Evolutionary conservation across 441 rosid species (phyloP).

Genomic region (Rhodomyrtus psidioides): DNA sequence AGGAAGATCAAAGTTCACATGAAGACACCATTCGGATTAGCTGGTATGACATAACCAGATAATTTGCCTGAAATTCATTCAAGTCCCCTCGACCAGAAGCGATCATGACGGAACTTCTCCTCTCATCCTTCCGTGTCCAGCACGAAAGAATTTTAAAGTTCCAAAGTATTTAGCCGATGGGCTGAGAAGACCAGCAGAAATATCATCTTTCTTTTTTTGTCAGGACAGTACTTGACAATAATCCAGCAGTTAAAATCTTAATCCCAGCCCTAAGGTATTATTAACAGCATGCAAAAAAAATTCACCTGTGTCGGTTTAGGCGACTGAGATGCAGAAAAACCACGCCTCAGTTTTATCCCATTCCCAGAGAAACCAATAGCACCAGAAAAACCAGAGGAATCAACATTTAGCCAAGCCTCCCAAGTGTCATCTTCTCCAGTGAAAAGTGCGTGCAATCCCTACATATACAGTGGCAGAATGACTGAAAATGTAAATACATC

Average conservation of each 20-base stretch:
- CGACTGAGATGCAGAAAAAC: slow-evolving; percentile 63
- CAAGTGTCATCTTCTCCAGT: slow-evolving; percentile 95
- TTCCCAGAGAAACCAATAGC: slow-evolving; percentile 55
- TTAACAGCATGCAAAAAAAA: neutral
- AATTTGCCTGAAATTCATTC: neutral
- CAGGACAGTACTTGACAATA: neutral
- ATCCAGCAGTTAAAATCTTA: neutral
- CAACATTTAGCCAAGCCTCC: slow-evolving; percentile 95
- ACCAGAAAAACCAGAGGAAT: slow-evolving; percentile 71
- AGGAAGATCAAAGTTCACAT: neutral
- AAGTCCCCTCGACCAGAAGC: neutral
- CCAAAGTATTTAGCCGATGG: neutral
- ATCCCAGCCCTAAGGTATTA: neutral
- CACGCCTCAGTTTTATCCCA: slow-evolving; percentile 89
- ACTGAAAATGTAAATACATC: neutral
- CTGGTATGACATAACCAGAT: neutral
- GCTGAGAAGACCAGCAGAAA: neutral
- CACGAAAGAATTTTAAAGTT: neutral
- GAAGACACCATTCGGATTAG: neutral
- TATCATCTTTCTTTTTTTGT: neutral
- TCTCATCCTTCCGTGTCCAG: neutral
- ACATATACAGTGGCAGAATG: neutral
- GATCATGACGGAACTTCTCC: neutral
- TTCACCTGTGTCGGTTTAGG: slow-evolving; percentile 85
- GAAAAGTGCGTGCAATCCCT: slow-evolving; percentile 95